These are phyloP conservation scores for Paecilomyces sp. DNA, from an alignment of 2,329 filamentous ascomycete genomes.

Conservation along the genomic window DNA sequence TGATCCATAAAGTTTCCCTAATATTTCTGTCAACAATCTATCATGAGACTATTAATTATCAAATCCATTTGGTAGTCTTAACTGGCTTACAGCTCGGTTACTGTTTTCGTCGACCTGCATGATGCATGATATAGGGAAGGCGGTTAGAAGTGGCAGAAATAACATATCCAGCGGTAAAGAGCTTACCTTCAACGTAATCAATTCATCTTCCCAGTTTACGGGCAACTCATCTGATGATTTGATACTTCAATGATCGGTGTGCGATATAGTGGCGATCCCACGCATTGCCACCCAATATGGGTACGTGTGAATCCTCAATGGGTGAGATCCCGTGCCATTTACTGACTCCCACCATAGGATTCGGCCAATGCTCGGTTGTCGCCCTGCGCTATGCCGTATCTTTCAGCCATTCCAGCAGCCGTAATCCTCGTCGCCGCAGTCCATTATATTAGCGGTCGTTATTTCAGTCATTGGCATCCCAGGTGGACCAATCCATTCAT, in stretches of 20 bases:
- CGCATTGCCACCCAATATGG: constrained; percentile 8
- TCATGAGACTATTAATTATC: background rate
- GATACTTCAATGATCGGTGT: background rate
- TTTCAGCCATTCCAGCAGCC: constrained; percentile 21
- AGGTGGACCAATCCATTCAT: constrained; percentile 49
- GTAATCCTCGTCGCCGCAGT: constrained; percentile 18
- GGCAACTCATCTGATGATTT: background rate
- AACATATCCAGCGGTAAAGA: background rate
- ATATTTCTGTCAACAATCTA: background rate
- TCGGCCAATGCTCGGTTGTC: constrained; percentile 27
- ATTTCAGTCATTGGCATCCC: constrained; percentile 27
- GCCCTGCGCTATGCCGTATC: constrained; percentile 26
- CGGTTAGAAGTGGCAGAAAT: background rate
- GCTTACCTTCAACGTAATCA: background rate
- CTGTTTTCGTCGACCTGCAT: background rate
- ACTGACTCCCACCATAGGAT: constrained; percentile 19
- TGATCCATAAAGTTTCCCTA: background rate
- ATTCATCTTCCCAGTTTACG: background rate
- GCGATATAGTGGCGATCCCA: background rate
- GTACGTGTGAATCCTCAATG: constrained; percentile 1
- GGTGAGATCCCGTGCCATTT: background rate
- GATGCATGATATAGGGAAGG: background rate
- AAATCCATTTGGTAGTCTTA: background rate
- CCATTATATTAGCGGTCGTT: constrained; percentile 19
- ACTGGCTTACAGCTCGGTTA: background rate